Evolutionary conservation across 2,329 filamentous ascomycete genomes (phyloP).

Genomic region (Ascocoryne sarcoides): DNA sequence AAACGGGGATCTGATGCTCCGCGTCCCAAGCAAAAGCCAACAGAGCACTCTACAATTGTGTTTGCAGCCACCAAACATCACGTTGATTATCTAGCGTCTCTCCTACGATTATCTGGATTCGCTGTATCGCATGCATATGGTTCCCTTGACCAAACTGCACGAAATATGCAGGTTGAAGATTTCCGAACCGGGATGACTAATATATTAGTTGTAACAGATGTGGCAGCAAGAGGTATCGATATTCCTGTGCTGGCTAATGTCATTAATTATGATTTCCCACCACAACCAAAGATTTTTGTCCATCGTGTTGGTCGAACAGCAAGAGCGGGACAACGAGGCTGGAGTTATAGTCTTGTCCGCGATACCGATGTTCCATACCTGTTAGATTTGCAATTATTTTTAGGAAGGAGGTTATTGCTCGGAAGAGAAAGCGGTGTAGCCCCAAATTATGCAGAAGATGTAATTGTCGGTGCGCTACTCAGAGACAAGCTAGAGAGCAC

Average conservation of each 20-base stretch:
- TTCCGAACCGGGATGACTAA: slow-evolving; percentile 80
- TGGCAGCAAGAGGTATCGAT: slow-evolving; percentile 94
- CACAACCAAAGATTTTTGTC: slow-evolving; percentile 93
- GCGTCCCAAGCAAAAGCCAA: slow-evolving; percentile 60
- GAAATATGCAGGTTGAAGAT: slow-evolving; percentile 83
- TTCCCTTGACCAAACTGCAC: slow-evolving; percentile 85
- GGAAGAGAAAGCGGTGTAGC: slow-evolving; percentile 53
- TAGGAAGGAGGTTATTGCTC: slow-evolving; percentile 73
- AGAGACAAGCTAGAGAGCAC: slow-evolving; percentile 65
- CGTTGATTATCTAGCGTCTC: slow-evolving; percentile 78
- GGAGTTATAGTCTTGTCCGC: slow-evolving; percentile 88
- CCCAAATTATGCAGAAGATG: slow-evolving; percentile 69
- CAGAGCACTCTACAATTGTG: slow-evolving; percentile 85
- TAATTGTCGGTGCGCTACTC: slow-evolving; percentile 70
- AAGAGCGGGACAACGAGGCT: slow-evolving; percentile 82
- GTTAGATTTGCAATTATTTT: slow-evolving; percentile 86
- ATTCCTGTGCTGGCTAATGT: slow-evolving; percentile 94
- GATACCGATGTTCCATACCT: slow-evolving; percentile 87
- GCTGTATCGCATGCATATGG: slow-evolving; percentile 92
- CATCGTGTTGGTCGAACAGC: slow-evolving; percentile 95
- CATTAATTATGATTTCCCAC: slow-evolving; percentile 97
- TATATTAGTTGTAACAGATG: slow-evolving; percentile 91
- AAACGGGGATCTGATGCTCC: slow-evolving; percentile 52
- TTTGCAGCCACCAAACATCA: slow-evolving; percentile 96
- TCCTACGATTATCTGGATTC: slow-evolving; percentile 78